Conservation (phyloP, 169 alveolate species). For the Cryptosporidium sp. region DNA sequence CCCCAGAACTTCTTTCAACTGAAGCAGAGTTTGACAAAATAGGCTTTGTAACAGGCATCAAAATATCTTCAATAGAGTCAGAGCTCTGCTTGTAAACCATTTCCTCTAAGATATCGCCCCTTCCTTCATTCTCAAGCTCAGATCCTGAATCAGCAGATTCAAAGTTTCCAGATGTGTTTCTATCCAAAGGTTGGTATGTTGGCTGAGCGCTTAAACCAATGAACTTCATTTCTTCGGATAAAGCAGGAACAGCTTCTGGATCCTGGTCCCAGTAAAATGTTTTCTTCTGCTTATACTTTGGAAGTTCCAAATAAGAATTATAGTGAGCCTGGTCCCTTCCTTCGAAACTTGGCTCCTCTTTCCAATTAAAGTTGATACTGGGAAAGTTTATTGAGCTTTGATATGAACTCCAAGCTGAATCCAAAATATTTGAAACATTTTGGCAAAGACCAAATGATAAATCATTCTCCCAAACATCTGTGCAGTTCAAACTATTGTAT, state of each 20-base stretch:
- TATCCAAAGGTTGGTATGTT: constrained; percentile 9
- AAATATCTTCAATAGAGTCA: constrained; percentile 15
- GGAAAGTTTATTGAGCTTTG: constrained; percentile 23
- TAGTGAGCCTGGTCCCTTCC: not conserved
- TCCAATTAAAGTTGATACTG: constrained; percentile 41
- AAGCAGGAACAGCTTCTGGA: constrained; percentile 35
- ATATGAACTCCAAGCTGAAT: constrained; percentile 52
- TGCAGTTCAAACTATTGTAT: constrained; percentile 43
- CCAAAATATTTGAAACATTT: constrained; percentile 58
- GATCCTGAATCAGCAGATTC: not conserved
- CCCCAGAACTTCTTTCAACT: not conserved
- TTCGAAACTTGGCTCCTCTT: not conserved
- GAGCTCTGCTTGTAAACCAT: constrained; percentile 2
- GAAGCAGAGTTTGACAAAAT: not conserved
- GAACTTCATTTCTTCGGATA: constrained; percentile 49
- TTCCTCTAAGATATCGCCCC: not conserved
- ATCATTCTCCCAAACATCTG: constrained; percentile 41
- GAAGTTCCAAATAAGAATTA: not conserved
- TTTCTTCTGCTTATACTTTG: constrained; percentile 20
- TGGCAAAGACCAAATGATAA: constrained; percentile 33
- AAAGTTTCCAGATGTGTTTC: not conserved
- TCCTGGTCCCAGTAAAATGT: constrained; percentile 66
- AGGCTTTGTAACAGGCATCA: constrained; percentile 18
- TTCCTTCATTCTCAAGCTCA: not conserved
- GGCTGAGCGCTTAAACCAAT: constrained; percentile 37